Base-by-base conservation (phyloP, 176 grass and related monocot species). In the Typha latifolia region DNA sequence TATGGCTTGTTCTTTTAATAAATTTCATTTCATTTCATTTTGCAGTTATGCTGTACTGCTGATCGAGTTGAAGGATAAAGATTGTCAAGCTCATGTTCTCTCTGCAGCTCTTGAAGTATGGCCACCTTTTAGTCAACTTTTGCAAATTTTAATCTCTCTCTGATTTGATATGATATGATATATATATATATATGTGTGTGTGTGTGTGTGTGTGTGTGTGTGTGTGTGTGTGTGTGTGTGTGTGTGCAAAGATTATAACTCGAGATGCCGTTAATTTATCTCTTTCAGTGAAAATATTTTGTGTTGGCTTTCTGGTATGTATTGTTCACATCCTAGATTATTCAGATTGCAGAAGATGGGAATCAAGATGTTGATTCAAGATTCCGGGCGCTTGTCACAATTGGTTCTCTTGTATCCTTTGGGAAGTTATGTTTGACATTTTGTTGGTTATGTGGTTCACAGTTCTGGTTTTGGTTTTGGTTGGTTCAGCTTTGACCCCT, bases 401-500 rank as follows among this genome's bases (percentile, higher is more conserved):
- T 94, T 61, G 95, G 89, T 50, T 87, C 89, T 56, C 95, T 99
- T 5, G 89, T 99, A 99, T 99, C 89, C 95, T 93, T 84, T 74
- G 72, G 37, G 66, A 37, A 20, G 21, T 70, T 70, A 59, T 22
- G 48, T 32, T 23, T 73, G 16, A 12, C 0, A 12, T 64, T 64
- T 49, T 32, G 11, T 12, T 24, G 19, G 14, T 51, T 37, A 6
- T 74, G 47, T 21, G 15, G n/a, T 21, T 20, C 53, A 2, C 2
- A 20, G 15, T 43, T 43, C 2, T 43, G 37, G 37, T 43, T 9
- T 43, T 2, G 9, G 37, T 43, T 43, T 43, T 7, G 0, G 7
- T 43, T 43, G 37, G 7, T 43, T 9, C 37, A 10, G 7, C 37
- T 43, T 43, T 43, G 8, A 43, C 6, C 6, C 37, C 2, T 6